Conservation (phyloP, 73 alveolate species). For the Paramecium primaurelia region DNA sequence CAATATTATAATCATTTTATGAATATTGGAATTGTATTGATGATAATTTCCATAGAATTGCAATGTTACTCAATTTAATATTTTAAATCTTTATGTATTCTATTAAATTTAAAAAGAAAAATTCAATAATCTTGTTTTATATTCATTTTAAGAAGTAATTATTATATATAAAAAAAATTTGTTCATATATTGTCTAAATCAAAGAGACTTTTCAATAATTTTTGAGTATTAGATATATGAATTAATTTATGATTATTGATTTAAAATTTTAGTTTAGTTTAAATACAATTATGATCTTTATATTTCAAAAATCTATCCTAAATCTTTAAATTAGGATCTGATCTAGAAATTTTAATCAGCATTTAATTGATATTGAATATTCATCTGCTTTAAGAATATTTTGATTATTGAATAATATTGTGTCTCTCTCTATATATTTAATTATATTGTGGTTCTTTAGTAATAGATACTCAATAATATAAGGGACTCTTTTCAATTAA, state of each 20-base stretch:
- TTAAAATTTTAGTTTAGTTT: too few species aligned
- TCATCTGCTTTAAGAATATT: too few species aligned
- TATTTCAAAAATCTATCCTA: too few species aligned
- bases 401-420: too few species aligned
- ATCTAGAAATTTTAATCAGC: too few species aligned
- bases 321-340: too few species aligned
- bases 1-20: background rate
- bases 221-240: background rate
- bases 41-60: background rate
- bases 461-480: too few species aligned
- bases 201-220: background rate
- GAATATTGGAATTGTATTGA: background rate
- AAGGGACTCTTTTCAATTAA: too few species aligned
- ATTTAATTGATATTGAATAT: background rate
- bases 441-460: too few species aligned
- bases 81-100: background rate
- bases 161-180: background rate
- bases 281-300: too few species aligned
- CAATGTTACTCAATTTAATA: background rate
- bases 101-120: background rate
- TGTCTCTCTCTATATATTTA: too few species aligned
- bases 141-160: background rate
- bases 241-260: too few species aligned
- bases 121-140: background rate
- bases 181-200: background rate